Evolutionary conservation across 2,329 filamentous ascomycete species (phyloP).

Genomic region (Dactylonectria estremocensis): DNA sequence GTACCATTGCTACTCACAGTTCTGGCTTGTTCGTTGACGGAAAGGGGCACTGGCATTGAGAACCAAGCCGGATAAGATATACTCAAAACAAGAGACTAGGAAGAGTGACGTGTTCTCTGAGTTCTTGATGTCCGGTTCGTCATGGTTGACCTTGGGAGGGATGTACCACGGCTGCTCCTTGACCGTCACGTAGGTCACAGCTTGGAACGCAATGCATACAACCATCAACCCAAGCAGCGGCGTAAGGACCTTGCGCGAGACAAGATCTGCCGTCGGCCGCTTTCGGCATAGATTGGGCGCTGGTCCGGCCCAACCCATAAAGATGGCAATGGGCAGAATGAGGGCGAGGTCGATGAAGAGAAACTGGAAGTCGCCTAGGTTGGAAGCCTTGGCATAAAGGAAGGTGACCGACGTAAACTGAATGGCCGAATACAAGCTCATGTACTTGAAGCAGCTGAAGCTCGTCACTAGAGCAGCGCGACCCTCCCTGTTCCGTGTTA

Average conservation of each 20-base stretch:
- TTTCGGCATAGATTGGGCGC: constrained; percentile 84
- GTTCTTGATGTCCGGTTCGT: constrained; percentile 90
- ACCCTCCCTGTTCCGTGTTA: constrained; percentile 76
- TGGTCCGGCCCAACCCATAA: constrained; percentile 98
- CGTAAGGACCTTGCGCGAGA: constrained; percentile 91
- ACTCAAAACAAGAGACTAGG: constrained; percentile 92
- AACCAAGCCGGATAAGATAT: constrained; percentile 90
- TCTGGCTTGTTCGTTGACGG: constrained; percentile 83
- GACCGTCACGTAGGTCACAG: constrained; percentile 81
- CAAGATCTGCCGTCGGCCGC: constrained; percentile 90
- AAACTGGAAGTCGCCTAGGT: constrained; percentile 98
- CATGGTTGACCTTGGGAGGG: constrained; percentile 81
- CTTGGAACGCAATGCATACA: constrained; percentile 84
- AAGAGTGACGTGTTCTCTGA: constrained; percentile 96
- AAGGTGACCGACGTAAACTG: constrained; percentile 99
- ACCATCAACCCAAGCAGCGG: constrained; percentile 91
- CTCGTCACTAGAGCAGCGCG: constrained; percentile 96
- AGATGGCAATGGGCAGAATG: constrained; percentile 96
- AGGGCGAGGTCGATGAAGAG: constrained; percentile 94
- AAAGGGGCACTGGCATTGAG: constrained; percentile 94
- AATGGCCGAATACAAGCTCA: constrained; percentile 99
- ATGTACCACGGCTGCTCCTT: constrained; percentile 88
- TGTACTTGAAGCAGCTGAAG: constrained; percentile 99
- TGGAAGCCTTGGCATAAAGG: constrained; percentile 92
- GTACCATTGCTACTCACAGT: constrained; percentile 71